These are phyloP conservation scores for Ceratocystiopsis sp. DNA, from an alignment of 2,329 filamentous ascomycete genomes.

Conservation along the genomic window DNA sequence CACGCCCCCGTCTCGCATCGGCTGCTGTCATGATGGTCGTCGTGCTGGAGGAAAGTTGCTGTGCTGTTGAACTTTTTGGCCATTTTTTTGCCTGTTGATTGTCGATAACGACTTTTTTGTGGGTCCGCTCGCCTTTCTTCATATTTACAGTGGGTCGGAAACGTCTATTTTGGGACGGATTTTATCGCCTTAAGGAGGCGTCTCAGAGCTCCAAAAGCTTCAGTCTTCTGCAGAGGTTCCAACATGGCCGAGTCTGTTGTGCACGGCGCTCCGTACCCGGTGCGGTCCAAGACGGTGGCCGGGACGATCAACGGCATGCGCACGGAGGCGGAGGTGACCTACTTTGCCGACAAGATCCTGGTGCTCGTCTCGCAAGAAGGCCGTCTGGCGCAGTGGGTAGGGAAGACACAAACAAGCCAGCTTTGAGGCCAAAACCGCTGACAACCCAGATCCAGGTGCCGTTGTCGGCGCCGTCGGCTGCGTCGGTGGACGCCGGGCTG, in stretches of 20 bases:
- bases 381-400: slow-evolving; percentile 79
- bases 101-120: slow-evolving; percentile 5
- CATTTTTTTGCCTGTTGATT: neutral
- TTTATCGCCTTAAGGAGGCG: too few relatives aligned
- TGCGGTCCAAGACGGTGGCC: slow-evolving; percentile 33
- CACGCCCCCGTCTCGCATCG: too few relatives aligned
- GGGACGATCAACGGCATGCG: slow-evolving; percentile 48
- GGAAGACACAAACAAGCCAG: slow-evolving; percentile 9
- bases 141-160: too few relatives aligned
- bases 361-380: slow-evolving; percentile 79
- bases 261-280: slow-evolving; percentile 36
- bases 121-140: neutral
- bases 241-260: slow-evolving; percentile 22
- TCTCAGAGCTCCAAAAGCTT: too few relatives aligned
- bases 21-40: too few relatives aligned
- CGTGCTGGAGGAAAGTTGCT: too few relatives aligned
- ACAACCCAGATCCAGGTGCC: slow-evolving; percentile 54
- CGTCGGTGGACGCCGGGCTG: slow-evolving; percentile 42
- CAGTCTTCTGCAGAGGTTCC: neutral
- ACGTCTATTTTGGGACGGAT: too few relatives aligned
- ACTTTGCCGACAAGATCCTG: slow-evolving; percentile 80
- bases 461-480: slow-evolving; percentile 49
- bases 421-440: too few relatives aligned
- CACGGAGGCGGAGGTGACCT: slow-evolving; percentile 56
- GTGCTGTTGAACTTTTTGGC: too few relatives aligned